Evolutionary conservation across 2,329 filamentous ascomycete genomes (phyloP).

Genomic region (Exophiala mesophila): DNA sequence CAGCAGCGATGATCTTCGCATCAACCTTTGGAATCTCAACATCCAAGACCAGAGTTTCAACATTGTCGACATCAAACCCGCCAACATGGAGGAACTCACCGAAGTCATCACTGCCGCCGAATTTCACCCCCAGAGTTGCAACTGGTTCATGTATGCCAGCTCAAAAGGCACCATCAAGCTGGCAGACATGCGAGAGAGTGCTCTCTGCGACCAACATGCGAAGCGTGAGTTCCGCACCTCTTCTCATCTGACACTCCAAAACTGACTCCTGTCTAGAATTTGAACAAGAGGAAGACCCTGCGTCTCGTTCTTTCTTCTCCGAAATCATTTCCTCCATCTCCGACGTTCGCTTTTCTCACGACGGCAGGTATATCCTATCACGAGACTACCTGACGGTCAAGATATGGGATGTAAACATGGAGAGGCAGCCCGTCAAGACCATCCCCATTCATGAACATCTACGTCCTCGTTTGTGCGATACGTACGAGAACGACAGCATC

Average conservation of each 20-base stretch:
- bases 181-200: conserved; percentile 96
- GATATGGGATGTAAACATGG: conserved; percentile 99
- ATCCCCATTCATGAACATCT: conserved; percentile 98
- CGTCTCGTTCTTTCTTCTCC: conserved; percentile 96
- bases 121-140: conserved; percentile 94
- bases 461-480: conserved; percentile 88
- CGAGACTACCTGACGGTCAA: conserved; percentile 98
- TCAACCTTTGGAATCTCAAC: conserved; percentile 98
- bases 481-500: conserved; percentile 98
- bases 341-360: conserved; percentile 93
- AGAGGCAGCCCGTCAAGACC: conserved; percentile 92
- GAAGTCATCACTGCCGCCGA: conserved; percentile 98
- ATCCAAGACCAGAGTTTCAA: conserved; percentile 99
- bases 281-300: conserved; percentile 96
- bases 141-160: conserved; percentile 99
- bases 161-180: conserved; percentile 99
- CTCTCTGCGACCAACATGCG: conserved; percentile 89
- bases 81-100: conserved; percentile 98
- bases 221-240: conserved; percentile 64
- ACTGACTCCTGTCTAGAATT: conserved; percentile 61
- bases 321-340: conserved; percentile 99
- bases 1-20: conserved; percentile 93
- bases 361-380: conserved; percentile 94
- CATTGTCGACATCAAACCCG: conserved; percentile 99
- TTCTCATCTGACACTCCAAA: not conserved